Evolutionary conservation across 495 filamentous ascomycete species (phyloP), one percentile per base, ranked within the genome.

Genomic region (Sabuloglossum arenarium): DNA sequence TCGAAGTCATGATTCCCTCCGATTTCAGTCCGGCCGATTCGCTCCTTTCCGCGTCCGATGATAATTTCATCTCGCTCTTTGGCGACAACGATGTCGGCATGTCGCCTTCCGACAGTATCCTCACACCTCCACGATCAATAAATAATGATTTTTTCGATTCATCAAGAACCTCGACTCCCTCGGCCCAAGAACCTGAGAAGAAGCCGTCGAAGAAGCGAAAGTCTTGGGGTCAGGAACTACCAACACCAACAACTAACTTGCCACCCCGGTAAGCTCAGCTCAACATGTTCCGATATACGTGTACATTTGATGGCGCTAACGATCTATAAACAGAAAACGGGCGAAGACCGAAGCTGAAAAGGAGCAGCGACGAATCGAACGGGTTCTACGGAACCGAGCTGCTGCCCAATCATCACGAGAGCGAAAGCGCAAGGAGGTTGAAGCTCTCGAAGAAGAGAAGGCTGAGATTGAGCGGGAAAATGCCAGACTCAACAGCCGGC

Each of bases 291-390:
- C 23, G 55, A 53, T 55, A 37, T 58, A 46, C 43, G 49, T 19
- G 19, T 43, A 5, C 4, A 3, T 43, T 21, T 43, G 39, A 21
- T 19, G 30, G 56, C 14, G 34, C 12, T 24, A 25, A 60, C 52
- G 32, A n/a, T 53, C 59, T 58, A 63, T 5, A 11, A 54, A 16
- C 55, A 90, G 86, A 57, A 98, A 98, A 78, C 88, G 91, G 58
- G 91, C 91, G 62, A 98, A 96, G 78, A 98, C 91, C 28, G 88
- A 94, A 56, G 91, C 94, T 66, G 91, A 98, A 69, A 98, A 98
- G 70, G 91, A 97, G 70, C 91, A 98, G 69, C 84, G 91, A 49
- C 85, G 91, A 54, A 90, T 97, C 61, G 91, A 98, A 73, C 87
- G 91, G 54, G 90, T 98, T 43, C 84, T 96, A 60, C 81, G 91